Conservation (phyloP, 331 rosid species). For the Dryas integrifolia region DNA sequence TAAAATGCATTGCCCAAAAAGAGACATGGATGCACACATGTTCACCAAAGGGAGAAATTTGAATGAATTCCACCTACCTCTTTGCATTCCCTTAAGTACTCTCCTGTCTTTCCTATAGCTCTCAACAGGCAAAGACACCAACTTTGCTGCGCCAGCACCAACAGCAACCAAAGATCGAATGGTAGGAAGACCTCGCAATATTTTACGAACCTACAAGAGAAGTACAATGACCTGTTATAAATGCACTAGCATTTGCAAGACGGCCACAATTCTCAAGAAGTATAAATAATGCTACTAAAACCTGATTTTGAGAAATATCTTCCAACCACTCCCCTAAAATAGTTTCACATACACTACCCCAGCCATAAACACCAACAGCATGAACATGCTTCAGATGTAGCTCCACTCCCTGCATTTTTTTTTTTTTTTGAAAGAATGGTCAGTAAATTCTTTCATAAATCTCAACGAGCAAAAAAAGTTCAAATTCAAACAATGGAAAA, state of each 20-base stretch:
- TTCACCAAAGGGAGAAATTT: conserved; percentile 13
- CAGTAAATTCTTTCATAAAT: conserved; percentile 18
- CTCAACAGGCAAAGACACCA: conserved; percentile 85
- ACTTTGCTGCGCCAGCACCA: conserved; percentile 84
- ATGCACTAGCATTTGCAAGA: conserved; percentile 25
- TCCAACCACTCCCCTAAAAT: conserved; percentile 87
- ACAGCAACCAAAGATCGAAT: conserved; percentile 78
- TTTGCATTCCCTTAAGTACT: conserved; percentile 93
- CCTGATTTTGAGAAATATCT: conserved; percentile 94
- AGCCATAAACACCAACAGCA: conserved; percentile 85
- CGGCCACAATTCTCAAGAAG: conserved; percentile 20
- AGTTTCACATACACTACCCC: conserved; percentile 89
- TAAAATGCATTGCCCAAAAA: not conserved
- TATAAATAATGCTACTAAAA: conserved; percentile 26
- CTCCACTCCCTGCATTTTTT: conserved; percentile 72
- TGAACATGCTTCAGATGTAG: conserved; percentile 81
- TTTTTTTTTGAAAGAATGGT: conserved; percentile 15
- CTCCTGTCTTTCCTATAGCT: conserved; percentile 83
- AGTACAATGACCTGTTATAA: conserved; percentile 11
- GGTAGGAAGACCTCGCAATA: conserved; percentile 80
- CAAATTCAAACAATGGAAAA: not conserved
- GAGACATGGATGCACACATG: not conserved
- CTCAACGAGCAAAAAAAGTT: conserved; percentile 10
- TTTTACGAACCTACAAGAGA: conserved; percentile 62
- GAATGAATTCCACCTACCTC: conserved; percentile 57